Conservation (phyloP, 2,329 filamentous ascomycete genomes). For the Aspergillus ruber region DNA sequence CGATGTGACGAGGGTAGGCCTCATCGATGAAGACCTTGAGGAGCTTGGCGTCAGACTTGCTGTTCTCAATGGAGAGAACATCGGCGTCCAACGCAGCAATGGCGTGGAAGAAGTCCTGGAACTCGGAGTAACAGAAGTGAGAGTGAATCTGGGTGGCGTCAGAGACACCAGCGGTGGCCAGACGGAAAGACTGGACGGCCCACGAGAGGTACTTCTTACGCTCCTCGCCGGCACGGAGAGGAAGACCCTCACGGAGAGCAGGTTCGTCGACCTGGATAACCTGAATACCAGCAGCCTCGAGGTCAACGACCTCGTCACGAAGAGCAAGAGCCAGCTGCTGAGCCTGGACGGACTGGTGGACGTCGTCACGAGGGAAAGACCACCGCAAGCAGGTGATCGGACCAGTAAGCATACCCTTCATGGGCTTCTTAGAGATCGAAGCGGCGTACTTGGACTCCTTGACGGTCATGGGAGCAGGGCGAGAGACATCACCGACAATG, state of each 20-base stretch:
- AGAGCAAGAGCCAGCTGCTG: conserved; percentile 98
- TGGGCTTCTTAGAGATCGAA: conserved; percentile 93
- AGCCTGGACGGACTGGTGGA: conserved; percentile 98
- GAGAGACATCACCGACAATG: conserved; percentile 97
- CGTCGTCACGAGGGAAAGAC: conserved; percentile 99
- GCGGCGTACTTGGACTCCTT: conserved; percentile 99
- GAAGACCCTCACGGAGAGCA: conserved; percentile 97
- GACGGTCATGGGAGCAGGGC: conserved; percentile 95
- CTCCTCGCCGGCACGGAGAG: conserved; percentile 87
- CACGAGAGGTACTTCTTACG: conserved; percentile 94
- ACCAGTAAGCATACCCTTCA: conserved; percentile 99
- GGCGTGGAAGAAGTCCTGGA: conserved; percentile 99
- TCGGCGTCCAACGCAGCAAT: conserved; percentile 97
- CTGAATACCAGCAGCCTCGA: conserved; percentile 91
- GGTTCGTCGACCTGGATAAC: conserved; percentile 99
- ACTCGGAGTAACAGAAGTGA: conserved; percentile 99
- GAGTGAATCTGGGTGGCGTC: conserved; percentile 99
- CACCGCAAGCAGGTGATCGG: conserved; percentile 98
- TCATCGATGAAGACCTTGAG: conserved; percentile 97
- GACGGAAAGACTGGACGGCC: conserved; percentile 97
- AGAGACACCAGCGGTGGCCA: conserved; percentile 85
- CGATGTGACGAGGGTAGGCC: conserved; percentile 95
- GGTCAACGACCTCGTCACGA: conserved; percentile 95
- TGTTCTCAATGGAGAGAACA: conserved; percentile 99
- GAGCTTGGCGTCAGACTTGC: conserved; percentile 99